Evolutionary conservation across 371 early-diverging fungal genomes (phyloP).

Genomic region (Choanephora cucurbitarum): DNA sequence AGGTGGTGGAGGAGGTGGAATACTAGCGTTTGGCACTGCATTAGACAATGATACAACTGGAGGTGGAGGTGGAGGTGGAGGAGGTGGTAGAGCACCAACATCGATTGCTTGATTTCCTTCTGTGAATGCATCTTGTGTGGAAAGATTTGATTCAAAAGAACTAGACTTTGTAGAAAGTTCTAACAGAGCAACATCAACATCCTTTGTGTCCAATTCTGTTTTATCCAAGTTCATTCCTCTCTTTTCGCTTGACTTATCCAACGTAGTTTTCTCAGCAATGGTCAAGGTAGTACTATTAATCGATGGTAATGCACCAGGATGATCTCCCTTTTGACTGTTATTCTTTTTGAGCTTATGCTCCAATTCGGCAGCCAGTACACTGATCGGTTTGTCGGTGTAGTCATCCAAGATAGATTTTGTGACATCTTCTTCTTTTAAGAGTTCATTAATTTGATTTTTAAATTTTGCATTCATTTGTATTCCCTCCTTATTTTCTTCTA

Average conservation of each 20-base stretch:
- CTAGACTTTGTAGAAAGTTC: conserved; percentile 12
- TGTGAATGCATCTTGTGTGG: conserved; percentile 11
- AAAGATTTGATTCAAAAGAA: not conserved
- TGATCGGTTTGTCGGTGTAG: conserved; percentile 37
- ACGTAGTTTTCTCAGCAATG: too few relatives aligned
- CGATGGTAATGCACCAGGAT: too few relatives aligned
- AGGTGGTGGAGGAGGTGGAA: conserved; percentile 31
- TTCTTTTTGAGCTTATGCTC: conserved; percentile 29
- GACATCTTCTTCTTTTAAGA: conserved; percentile 9
- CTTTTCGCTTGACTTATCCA: too few relatives aligned
- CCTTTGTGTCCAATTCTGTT: not conserved
- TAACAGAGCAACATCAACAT: conserved; percentile 25
- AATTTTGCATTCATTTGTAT: conserved; percentile 18
- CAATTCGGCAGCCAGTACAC: conserved; percentile 41
- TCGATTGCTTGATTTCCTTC: conserved; percentile 13
- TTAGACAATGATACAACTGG: not conserved
- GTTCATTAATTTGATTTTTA: conserved; percentile 25
- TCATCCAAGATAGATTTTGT: conserved; percentile 1
- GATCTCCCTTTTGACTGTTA: not conserved
- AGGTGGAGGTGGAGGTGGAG: conserved; percentile 13
- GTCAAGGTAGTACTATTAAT: too few relatives aligned
- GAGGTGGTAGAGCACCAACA: conserved; percentile 6
- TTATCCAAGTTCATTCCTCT: too few relatives aligned
- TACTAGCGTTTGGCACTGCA: conserved; percentile 1
- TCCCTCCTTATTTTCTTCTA: conserved; percentile 12